phyloP scores from a whole-genome alignment of 2,329 filamentous ascomycete species.

The Zymoseptoria tritici region DNA sequence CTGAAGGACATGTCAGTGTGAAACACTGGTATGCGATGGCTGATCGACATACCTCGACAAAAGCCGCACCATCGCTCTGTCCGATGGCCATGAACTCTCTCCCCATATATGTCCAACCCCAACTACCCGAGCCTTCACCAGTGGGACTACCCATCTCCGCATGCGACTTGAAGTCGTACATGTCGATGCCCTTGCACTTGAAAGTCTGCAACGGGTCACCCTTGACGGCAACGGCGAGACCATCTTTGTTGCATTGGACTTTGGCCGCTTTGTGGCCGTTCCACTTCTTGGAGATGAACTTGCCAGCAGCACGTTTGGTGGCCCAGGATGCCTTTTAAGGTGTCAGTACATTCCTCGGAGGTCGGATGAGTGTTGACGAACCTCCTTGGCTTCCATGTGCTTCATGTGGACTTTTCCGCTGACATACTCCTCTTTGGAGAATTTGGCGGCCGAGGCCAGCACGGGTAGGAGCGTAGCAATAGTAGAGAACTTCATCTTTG shows the following conservation, averaged over 20 bases:
- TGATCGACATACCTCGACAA: constrained; percentile 46
- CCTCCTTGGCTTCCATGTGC: constrained; percentile 19
- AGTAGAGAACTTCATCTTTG: constrained; percentile 14
- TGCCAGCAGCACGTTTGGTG: constrained; percentile 14
- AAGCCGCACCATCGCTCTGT: constrained; percentile 49
- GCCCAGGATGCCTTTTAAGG: constrained; percentile 16
- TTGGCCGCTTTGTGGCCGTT: constrained; percentile 10
- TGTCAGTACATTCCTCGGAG: constrained; percentile 1
- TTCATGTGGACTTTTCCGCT: constrained; percentile 15
- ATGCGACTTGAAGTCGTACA: constrained; percentile 51
- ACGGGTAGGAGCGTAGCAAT: constrained; percentile 12
- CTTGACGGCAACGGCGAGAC: constrained; percentile 38
- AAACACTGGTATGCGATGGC: no score
- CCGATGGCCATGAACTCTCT: constrained; percentile 51
- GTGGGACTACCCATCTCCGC: constrained; percentile 44
- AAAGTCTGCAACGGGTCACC: constrained; percentile 44
- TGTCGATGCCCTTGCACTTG: constrained; percentile 42
- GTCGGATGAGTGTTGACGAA: neutral
- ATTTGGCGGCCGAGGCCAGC: constrained; percentile 11
- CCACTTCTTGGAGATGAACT: constrained; percentile 18
- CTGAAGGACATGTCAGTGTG: neutral
- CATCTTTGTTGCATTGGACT: constrained; percentile 34
- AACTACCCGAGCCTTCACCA: constrained; percentile 41
- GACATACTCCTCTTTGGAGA: constrained; percentile 13
- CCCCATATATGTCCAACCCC: constrained; percentile 49